A percentile compares a stretch with the other conserved stretches of the same genome.
Conservation (phyloP, 2,329 filamentous ascomycete genomes). For the Dissoconium aciculare region DNA sequence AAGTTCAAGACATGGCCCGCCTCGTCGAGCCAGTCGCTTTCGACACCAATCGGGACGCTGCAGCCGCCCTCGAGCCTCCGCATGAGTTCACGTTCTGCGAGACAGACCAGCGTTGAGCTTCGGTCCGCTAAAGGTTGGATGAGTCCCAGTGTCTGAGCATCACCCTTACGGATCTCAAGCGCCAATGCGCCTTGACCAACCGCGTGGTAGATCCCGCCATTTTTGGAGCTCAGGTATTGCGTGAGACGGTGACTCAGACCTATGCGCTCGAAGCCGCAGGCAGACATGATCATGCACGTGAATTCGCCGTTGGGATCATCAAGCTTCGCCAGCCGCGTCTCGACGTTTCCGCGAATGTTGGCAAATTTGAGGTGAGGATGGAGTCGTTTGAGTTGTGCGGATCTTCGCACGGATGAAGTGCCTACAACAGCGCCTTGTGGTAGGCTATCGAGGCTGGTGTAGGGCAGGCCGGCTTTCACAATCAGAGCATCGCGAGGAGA, state of each 20-base stretch:
- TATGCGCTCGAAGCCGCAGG: conserved; percentile 66
- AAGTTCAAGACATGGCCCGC: conserved; percentile 46
- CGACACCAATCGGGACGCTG: conserved; percentile 81
- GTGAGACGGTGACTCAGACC: conserved; percentile 54
- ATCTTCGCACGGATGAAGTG: conserved; percentile 73
- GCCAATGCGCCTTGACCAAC: conserved; percentile 81
- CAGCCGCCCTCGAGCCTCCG: conserved; percentile 81
- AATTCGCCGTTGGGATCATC: conserved; percentile 60
- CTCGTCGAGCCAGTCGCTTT: conserved; percentile 50
- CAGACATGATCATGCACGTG: conserved; percentile 67
- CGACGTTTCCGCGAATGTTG: conserved; percentile 76
- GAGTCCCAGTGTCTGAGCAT: conserved; percentile 45
- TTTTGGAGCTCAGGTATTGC: conserved; percentile 54
- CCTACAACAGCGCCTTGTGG: conserved; percentile 66
- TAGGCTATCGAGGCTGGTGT: conserved; percentile 52
- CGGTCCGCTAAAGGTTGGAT: conserved; percentile 47
- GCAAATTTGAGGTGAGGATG: conserved; percentile 63
- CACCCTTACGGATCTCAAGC: conserved; percentile 62
- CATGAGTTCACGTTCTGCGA: conserved; percentile 69
- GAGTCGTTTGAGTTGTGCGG: conserved; percentile 60
- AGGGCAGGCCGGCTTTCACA: conserved; percentile 32
- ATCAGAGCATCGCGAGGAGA: conserved; percentile 32
- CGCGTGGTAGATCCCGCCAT: conserved; percentile 67
- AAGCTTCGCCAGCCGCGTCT: conserved; percentile 67
- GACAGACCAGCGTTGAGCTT: conserved; percentile 51